Percentiles rank a stretch among this genome's conserved stretches.
Evolutionary conservation across 1,284 basidiomycete genomes (phyloP).

Genomic region (Ganoderma meredithae): DNA sequence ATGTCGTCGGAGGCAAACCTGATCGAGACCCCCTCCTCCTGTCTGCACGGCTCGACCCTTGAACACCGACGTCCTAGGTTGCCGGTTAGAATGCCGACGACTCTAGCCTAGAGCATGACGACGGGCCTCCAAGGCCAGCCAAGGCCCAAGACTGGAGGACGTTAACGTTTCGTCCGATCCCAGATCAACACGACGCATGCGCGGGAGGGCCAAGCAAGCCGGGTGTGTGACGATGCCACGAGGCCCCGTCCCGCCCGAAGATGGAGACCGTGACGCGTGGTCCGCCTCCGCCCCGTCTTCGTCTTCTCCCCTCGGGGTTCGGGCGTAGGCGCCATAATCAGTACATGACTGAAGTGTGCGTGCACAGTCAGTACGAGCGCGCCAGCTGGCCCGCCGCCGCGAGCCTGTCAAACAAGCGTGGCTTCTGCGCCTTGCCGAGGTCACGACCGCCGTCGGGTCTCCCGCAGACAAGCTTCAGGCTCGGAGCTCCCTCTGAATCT

Average conservation of each 20-base stretch:
- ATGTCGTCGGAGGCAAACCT: background rate
- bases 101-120: too few relatives aligned
- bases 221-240: background rate
- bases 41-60: background rate
- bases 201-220: background rate
- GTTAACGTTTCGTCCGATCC: too few relatives aligned
- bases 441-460: background rate
- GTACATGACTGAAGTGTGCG: too few relatives aligned
- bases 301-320: background rate
- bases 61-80: background rate
- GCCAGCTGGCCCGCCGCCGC: background rate
- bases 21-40: background rate
- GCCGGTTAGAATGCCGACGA: slow-evolving; percentile 10
- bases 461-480: background rate
- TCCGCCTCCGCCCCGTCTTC: background rate
- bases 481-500: background rate
- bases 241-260: background rate
- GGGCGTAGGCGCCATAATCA: background rate
- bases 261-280: background rate
- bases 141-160: background rate
- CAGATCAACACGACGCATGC: too few relatives aligned
- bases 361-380: background rate
- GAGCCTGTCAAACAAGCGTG: slow-evolving; percentile 4
- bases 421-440: background rate
- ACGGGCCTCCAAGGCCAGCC: background rate